Base-by-base conservation (phyloP, 192 early-diverging fungal species). In the Entomortierella lignicola region DNA sequence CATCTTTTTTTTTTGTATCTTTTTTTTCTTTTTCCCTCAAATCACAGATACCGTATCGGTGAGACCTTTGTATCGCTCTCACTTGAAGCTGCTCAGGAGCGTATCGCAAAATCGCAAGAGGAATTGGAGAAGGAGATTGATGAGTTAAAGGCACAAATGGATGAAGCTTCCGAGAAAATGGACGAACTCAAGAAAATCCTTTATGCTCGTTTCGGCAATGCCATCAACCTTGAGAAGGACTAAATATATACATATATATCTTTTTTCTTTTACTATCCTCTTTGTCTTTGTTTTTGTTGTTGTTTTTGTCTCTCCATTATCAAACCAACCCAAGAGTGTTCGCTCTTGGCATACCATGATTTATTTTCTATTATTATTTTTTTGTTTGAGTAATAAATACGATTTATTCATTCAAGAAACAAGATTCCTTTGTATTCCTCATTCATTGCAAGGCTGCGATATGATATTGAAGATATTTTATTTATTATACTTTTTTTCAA, bases 181-280 rank as follows among this genome's bases (percentile, higher is more conserved):
- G 89, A 85, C 7, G 89, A 86, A 53, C 88, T 99, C 31, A 99
- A 99, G 81, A 92, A 85, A 55, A 62, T 81, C 12, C 85, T 99
- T 31, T 98, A 99, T 66, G 91, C 85, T 37, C 95, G 94, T 74
- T 99, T 99, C 86, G 96, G 96, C 25, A 93, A 90, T 41, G 92
- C 93, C 20, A 99, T 99, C 81, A 99, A 99, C 80, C 86, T 99
- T 20, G 97, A 99, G 85, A 94, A 91, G 79, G 87, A 89, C 69
- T 94, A 82, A 80, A 60, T 11, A 8, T 10, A 6, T 42, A 42
- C 6, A 42, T 6, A 42, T 42, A 6, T 13, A 10, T 42, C 13
- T 42, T 42, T 42, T 42, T 42, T 42, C 39, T 42, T 13, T 42
- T 42, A 42, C 13, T 42, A 42, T 42, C 13, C 13, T 42, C 39